Evolutionary conservation across 345 rosid species (phyloP).

Genomic region (Boechera divaricarpa): DNA sequence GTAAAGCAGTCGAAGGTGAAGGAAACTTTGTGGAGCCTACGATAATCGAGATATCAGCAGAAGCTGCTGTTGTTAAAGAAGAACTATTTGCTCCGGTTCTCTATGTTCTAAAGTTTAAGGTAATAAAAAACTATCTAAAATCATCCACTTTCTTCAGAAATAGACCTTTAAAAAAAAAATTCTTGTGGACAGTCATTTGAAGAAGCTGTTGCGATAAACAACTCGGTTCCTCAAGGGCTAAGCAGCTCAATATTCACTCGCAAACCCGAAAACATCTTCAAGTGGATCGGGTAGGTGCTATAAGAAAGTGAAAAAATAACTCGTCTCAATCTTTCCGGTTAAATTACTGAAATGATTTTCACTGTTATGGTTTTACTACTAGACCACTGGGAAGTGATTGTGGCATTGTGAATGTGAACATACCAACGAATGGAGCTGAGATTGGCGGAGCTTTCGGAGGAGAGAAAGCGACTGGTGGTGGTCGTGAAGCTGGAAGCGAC

Average conservation of each 20-base stretch:
- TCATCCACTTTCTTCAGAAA: neutral
- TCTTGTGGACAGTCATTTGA: constrained; percentile 62
- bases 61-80: constrained; percentile 76
- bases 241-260: constrained; percentile 94
- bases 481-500: constrained; percentile 98
- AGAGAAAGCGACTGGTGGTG: constrained; percentile 95
- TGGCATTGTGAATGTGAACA: constrained; percentile 93
- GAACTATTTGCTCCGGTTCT: constrained; percentile 96
- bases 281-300: constrained; percentile 79
- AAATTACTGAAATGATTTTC: neutral
- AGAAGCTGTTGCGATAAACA: constrained; percentile 91
- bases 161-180: neutral
- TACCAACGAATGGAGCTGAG: constrained; percentile 99
- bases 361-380: constrained; percentile 30
- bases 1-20: constrained; percentile 64
- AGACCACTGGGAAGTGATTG: constrained; percentile 96
- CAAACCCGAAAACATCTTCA: constrained; percentile 76
- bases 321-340: neutral
- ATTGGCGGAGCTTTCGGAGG: constrained; percentile 99
- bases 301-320: neutral
- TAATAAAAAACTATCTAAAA: constrained; percentile 24
- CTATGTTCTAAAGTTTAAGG: constrained; percentile 87
- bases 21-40: constrained; percentile 98
- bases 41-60: constrained; percentile 80
- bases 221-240: constrained; percentile 94